Percentiles rank a stretch among this genome's conserved stretches.
Evolutionary conservation across 805 yeast genomes (phyloP).

Genomic region (Pichia occidentalis): DNA sequence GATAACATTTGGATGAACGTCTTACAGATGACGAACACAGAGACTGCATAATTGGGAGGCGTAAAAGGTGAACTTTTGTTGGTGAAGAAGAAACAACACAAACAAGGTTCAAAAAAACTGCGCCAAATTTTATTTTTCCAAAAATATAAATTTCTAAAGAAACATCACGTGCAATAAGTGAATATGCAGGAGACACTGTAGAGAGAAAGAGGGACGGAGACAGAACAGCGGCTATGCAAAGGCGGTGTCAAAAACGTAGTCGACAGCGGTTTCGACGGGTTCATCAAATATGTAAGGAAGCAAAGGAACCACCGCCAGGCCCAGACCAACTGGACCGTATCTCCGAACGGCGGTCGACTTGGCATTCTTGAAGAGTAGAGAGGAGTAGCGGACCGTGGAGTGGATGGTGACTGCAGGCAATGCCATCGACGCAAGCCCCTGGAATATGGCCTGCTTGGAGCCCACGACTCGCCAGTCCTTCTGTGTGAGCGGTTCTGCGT

Average conservation of each 20-base stretch:
- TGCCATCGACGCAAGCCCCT: slow-evolving; percentile 79
- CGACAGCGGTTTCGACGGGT: slow-evolving; percentile 70
- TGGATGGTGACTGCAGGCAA: slow-evolving; percentile 84
- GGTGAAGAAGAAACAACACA: too few relatives aligned
- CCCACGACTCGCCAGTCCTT: slow-evolving; percentile 65
- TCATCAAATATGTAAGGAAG: slow-evolving; percentile 76
- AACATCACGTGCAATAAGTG: too few relatives aligned
- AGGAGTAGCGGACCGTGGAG: slow-evolving; percentile 64
- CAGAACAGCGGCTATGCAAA: too few relatives aligned
- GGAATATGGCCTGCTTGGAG: slow-evolving; percentile 71
- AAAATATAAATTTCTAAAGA: too few relatives aligned
- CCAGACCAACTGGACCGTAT: slow-evolving; percentile 75
- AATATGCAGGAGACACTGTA: too few relatives aligned
- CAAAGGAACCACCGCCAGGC: slow-evolving; percentile 69
- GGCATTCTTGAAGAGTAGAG: slow-evolving; percentile 49
- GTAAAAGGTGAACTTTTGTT: too few relatives aligned
- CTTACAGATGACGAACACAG: too few relatives aligned
- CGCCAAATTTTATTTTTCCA: too few relatives aligned
- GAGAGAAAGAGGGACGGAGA: background rate
- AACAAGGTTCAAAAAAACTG: too few relatives aligned
- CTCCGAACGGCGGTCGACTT: slow-evolving; percentile 42
- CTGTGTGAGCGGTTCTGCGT: too few relatives aligned
- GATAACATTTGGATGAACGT: too few relatives aligned
- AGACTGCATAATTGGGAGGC: too few relatives aligned
- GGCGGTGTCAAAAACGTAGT: slow-evolving; percentile 44